Base-by-base conservation (phyloP, 768 basidiomycete genomes). In the Naganishia randhawae region DNA sequence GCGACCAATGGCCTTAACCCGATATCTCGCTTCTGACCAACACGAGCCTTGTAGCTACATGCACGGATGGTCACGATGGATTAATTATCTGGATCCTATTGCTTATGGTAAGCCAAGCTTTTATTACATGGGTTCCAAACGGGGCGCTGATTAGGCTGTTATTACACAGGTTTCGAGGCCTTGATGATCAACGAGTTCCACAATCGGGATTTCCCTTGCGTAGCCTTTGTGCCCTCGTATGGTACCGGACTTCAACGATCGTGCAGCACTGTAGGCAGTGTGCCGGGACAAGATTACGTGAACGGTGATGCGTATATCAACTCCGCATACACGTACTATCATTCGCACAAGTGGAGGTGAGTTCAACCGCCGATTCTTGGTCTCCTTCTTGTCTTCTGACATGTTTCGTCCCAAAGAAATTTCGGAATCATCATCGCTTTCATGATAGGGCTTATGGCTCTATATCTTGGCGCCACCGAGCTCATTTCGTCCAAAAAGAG, bases 121-220 rank as follows among this genome's bases (percentile, higher is more conserved):
- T n/a, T n/a, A n/a, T n/a, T n/a, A n/a, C n/a, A n/a, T n/a, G n/a
- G n/a, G n/a, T n/a, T n/a, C n/a, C n/a, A n/a, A n/a, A n/a, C n/a
- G n/a, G n/a, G n/a, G n/a, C n/a, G n/a, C n/a, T n/a, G n/a, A n/a
- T n/a, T n/a, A n/a, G n/a, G n/a, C 31, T 63, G 0, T 5, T 37
- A 8, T 22, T 29, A 42, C 1, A 92, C 90, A 80, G 86, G 86
- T 0, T 92, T 89, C 84, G 85, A 88, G 71, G 86, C 85, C 2
- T 82, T 85, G 41, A 89, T 94, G 87, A 86, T 89, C 79, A 93
- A 93, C 77, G 92, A 95, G 77, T 92, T 92, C 79, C 85, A 83
- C 82, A 85, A 86, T 19, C 85, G 86, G 39, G 77, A 84, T 22
- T 89, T 87, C 64, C 22, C 63, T 19, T 81, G 81, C 65, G 69